Base-by-base conservation (phyloP, 2,329 filamentous ascomycete genomes). In the Aspergillus udagawae region DNA sequence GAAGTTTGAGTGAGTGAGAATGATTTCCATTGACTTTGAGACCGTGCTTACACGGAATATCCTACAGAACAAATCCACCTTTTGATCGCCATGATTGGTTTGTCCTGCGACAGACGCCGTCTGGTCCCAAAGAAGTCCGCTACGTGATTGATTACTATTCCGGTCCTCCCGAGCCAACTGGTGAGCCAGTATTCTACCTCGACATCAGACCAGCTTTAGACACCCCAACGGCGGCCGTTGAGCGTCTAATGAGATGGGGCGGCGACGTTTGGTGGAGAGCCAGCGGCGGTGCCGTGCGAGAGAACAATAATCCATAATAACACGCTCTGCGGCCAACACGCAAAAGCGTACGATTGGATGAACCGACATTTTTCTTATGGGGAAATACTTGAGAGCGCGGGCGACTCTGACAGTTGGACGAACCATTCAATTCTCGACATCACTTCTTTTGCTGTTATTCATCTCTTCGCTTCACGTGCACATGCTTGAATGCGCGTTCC, bases 11-110 rank as follows among this genome's bases (percentile, higher is more conserved):
- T 91, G 74, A 71, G 86, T 64, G 8, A 44, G 27, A 10, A 3
- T 12, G 44, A 47, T 25, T 25, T 14, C 25, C 44, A 14, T 47
- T 47, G 23, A 14, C 4, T 17, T 27, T 42, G 59, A 51, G 41
- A 54, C 49, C 7, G 25, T 27, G 42, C 60, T 65, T 45, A 63
- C 49, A 25, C 14, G 5, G 23, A 23, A 21, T 54, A 10, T 47
- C 2, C 44, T 17, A 14, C 61, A 91, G 88, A 4, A 87, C 88
- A 7, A 88, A 91, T 53, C 89, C 91, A 10, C 94, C 94, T 1
- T 99, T 99, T 68, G 94, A 99, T 75, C 86, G 94, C 60, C 94
- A 99, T 73, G 94, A 99, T 73, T 99, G 94, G 94, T 97, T 88
- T 70, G 90, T 99, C 45, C 83, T 90, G 63, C 83, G 94, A 61